Conservation (phyloP, 2,329 filamentous ascomycete species). For the Ophiosphaerella herpotricha region DNA sequence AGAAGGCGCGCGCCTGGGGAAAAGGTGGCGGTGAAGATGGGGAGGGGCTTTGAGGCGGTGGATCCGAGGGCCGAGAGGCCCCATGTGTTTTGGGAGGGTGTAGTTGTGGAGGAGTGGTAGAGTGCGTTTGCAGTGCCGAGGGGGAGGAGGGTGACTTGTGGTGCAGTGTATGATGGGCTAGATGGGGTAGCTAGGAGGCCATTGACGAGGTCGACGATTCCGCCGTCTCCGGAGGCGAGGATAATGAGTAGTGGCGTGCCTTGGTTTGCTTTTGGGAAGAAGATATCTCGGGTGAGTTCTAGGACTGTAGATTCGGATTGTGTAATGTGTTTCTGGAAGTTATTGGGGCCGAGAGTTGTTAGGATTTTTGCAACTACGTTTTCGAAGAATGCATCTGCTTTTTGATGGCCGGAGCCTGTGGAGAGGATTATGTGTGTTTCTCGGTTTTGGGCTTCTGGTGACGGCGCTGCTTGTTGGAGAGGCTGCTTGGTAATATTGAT, state of each 20-base stretch:
- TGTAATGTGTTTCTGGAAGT: conserved; percentile 65
- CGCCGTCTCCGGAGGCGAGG: conserved; percentile 86
- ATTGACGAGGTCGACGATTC: conserved; percentile 81
- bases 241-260: conserved; percentile 59
- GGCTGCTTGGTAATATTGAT: conserved; percentile 24
- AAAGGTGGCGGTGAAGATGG: conserved; percentile 51
- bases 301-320: conserved; percentile 65
- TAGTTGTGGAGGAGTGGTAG: conserved; percentile 52
- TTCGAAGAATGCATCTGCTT: conserved; percentile 48
- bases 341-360: conserved; percentile 37
- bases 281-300: conserved; percentile 60
- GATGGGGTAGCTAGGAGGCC: conserved; percentile 52
- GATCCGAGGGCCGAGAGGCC: conserved; percentile 48
- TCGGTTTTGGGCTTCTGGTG: conserved; percentile 10
- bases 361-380: conserved; percentile 49
- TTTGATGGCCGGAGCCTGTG: conserved; percentile 50
- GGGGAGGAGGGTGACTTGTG: conserved; percentile 61
- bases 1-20: conserved; percentile 51
- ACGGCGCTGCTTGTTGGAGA: conserved; percentile 6
- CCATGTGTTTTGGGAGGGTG: conserved; percentile 45
- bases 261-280: conserved; percentile 58
- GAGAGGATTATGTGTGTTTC: conserved; percentile 53
- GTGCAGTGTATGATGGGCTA: conserved; percentile 48
- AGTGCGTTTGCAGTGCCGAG: conserved; percentile 58
- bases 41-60: conserved; percentile 44